Evolutionary conservation across 108 stramenopile species (phyloP), one percentile per base, ranked within the genome.

Genomic region (Fistulifera solaris): DNA sequence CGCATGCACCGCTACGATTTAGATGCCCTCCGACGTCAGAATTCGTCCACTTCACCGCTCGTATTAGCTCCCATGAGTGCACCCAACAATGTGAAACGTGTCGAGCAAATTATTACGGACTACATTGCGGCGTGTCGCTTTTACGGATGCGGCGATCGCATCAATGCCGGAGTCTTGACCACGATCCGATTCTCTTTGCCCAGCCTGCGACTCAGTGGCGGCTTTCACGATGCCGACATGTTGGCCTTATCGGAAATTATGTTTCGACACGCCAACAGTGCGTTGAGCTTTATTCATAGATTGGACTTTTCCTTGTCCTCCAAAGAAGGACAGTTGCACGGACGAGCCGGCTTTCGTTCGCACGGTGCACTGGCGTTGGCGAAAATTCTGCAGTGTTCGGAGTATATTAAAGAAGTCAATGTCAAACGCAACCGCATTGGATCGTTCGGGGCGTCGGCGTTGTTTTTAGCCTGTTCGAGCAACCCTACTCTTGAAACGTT

Each of bases 151-250:
- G 56, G 59, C 15, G 38, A 56, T 19, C 59, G 66, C 0, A 22
- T 77, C 65, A 89, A 89, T 61, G 47, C 84, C 1, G 88, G 88
- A 15, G 60, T 89, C 15, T 42, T 85, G 35, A 72, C 84, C 1
- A 63, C 83, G 1, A 38, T 89, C 3, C 79, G 88, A 13, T 85
- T 73, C 54, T 63, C 62, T 15, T 45, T 83, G 11, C 84, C 88
- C 8, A 62, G 77, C 2, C 38, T 89, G 15, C 77, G 88, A 0
- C 77, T 85, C 26, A 68, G 69, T 0, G 84, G 80, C 41, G 23
- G 48, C 31, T 89, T 85, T 56, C 82, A 81, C 60, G 88, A 89
- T 75, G 69, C 77, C 50, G 88, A 89, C 66, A 81, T 85, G 82
- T 27, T 89, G 48, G 83, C 88, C 10, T 42, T 89, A 27, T 56